phyloP scores from a whole-genome alignment of 1,284 basidiomycete genomes.

The Retiboletus flavoniger region DNA sequence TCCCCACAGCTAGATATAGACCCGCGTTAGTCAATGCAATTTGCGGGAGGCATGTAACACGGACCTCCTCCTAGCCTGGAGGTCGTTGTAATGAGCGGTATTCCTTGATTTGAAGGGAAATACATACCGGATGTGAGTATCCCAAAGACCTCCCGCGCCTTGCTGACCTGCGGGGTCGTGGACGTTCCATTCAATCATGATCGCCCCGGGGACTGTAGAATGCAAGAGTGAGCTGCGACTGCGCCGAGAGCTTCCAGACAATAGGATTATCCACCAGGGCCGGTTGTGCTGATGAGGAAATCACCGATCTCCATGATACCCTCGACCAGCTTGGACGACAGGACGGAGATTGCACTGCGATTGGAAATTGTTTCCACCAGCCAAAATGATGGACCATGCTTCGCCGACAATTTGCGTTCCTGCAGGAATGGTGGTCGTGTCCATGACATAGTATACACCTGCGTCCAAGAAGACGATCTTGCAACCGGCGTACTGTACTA shows the following conservation, averaged over 20 bases:
- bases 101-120: not conserved
- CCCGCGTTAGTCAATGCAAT: not conserved
- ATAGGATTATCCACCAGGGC: slow-evolving; percentile 35
- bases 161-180: too few species aligned
- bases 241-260: too few species aligned
- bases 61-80: slow-evolving; percentile 30
- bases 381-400: slow-evolving; percentile 38
- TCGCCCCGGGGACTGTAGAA: slow-evolving; percentile 33
- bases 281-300: slow-evolving; percentile 44
- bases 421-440: too few species aligned
- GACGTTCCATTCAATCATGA: too few species aligned
- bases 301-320: slow-evolving; percentile 48
- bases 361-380: slow-evolving; percentile 44
- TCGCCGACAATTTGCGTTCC: too few species aligned
- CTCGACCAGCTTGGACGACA: slow-evolving; percentile 42
- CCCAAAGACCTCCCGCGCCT: too few species aligned
- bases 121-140: slow-evolving; percentile 31
- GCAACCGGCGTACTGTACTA: too few species aligned
- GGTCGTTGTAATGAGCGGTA: not conserved
- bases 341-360: slow-evolving; percentile 41
- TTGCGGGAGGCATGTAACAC: not conserved
- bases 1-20: slow-evolving; percentile 23
- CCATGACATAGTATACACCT: too few species aligned
- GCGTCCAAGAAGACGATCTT: too few species aligned
- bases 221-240: not conserved